These are phyloP conservation scores for Teunomyces cretensis DNA, from an alignment of 805 yeast genomes.

Conservation along the genomic window DNA sequence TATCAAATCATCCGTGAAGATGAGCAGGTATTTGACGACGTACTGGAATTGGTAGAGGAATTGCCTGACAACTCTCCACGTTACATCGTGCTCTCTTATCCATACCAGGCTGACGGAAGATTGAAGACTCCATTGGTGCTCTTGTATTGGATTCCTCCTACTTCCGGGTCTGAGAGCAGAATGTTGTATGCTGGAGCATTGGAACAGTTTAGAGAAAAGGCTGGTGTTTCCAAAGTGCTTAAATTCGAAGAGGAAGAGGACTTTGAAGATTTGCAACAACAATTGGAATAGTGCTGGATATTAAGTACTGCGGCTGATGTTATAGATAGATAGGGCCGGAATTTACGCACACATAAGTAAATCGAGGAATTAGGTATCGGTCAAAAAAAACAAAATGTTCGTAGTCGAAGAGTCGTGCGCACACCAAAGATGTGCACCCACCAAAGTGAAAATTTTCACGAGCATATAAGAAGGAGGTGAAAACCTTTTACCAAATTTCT, in stretches of 20 bases:
- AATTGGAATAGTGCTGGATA: constrained; percentile 10
- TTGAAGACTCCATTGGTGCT: constrained; percentile 71
- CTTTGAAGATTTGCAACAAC: constrained; percentile 54
- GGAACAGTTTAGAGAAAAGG: constrained; percentile 72
- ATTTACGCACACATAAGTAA: not conserved
- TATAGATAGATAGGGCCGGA: not conserved
- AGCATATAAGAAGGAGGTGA: constrained; percentile 6
- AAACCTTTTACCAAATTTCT: constrained; percentile 11
- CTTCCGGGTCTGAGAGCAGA: constrained; percentile 75
- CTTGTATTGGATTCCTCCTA: constrained; percentile 86
- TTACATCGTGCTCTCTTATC: constrained; percentile 73
- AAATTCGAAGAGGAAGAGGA: constrained; percentile 71
- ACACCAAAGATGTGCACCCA: constrained; percentile 7
- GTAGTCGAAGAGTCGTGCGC: constrained; percentile 1
- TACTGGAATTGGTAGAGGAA: constrained; percentile 69
- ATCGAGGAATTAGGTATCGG: not conserved
- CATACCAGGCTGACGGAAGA: constrained; percentile 73
- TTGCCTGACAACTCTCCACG: constrained; percentile 83
- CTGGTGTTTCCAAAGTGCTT: constrained; percentile 68
- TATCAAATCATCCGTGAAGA: constrained; percentile 53
- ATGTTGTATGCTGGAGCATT: constrained; percentile 93
- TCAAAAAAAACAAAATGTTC: not conserved
- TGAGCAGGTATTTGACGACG: constrained; percentile 44
- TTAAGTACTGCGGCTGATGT: not conserved
- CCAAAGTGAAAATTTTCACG: constrained; percentile 19